Conservation (phyloP, 2,329 filamentous ascomycete species). For the Trichoderma arundinaceum region DNA sequence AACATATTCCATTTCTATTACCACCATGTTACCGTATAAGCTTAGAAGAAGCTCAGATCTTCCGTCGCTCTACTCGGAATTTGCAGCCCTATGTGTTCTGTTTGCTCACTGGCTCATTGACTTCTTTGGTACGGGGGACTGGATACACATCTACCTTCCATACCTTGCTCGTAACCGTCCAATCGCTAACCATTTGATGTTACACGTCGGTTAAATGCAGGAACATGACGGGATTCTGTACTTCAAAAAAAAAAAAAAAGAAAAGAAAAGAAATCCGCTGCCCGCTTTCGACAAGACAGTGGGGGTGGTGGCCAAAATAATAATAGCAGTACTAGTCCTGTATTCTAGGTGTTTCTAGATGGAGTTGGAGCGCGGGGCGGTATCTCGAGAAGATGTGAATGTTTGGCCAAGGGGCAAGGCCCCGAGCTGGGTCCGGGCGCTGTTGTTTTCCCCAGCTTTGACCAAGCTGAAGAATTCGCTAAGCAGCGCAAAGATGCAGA, state of each 20-base stretch:
- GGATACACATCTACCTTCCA: slow-evolving; percentile 6
- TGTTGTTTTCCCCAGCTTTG: neutral
- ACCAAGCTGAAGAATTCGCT: neutral
- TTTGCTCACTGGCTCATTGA: slow-evolving; percentile 4
- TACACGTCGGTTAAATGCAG: slow-evolving; percentile 19
- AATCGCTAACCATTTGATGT: neutral
- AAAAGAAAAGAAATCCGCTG: too few relatives aligned
- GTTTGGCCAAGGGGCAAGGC: neutral
- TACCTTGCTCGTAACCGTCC: neutral
- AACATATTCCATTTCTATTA: neutral
- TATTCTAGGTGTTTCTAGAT: neutral
- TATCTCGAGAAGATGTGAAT: neutral
- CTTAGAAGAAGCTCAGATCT: neutral
- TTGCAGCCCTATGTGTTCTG: slow-evolving; percentile 9
- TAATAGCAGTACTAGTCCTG: neutral
- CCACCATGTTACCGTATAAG: neutral
- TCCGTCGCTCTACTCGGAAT: slow-evolving; percentile 14
- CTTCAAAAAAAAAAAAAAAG: neutral
- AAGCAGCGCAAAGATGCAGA: neutral
- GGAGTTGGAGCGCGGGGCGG: neutral
- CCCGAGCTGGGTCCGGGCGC: neutral
- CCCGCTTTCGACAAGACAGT: slow-evolving; percentile 18
- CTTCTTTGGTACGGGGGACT: neutral
- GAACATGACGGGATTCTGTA: slow-evolving; percentile 13
- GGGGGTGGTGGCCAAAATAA: slow-evolving; percentile 1